These are phyloP conservation scores for Fusarium multiceps DNA, from an alignment of 2,329 filamentous ascomycete species.

Conservation along the genomic window DNA sequence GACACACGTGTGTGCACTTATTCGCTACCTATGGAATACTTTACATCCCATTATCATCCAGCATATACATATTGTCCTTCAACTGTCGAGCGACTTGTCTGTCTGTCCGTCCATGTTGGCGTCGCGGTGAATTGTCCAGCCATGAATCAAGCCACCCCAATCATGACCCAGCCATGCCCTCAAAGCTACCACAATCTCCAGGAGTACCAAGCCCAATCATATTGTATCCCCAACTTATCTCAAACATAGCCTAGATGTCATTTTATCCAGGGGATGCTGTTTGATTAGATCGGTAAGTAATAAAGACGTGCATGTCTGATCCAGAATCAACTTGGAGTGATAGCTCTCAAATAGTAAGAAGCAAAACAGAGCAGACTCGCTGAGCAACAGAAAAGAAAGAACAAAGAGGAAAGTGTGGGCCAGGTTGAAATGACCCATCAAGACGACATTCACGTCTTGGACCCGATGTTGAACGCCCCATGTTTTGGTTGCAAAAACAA, in stretches of 20 bases:
- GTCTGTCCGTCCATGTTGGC: constrained; percentile 10
- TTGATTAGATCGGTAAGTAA: constrained; percentile 17
- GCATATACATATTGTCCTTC: constrained; percentile 19
- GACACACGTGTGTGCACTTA: constrained; percentile 13
- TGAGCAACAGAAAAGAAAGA: constrained; percentile 28
- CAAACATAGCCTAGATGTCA: not conserved
- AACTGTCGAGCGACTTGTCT: constrained; percentile 30
- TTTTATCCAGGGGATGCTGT: constrained; percentile 14
- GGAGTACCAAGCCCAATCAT: not conserved
- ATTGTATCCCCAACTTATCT: not conserved
- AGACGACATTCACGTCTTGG: constrained; percentile 71
- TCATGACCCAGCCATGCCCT: constrained; percentile 4
- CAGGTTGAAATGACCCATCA: constrained; percentile 74
- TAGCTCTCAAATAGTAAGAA: constrained; percentile 14
- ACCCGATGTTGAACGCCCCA: constrained; percentile 81
- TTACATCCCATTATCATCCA: constrained; percentile 15
- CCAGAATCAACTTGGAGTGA: constrained; percentile 1
- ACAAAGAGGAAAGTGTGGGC: constrained; percentile 49
- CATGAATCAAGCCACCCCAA: not conserved
- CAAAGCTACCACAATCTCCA: not conserved
- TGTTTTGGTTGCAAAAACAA: constrained; percentile 91
- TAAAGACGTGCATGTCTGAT: not conserved
- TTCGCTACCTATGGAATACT: constrained; percentile 20
- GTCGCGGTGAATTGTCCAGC: constrained; percentile 6
- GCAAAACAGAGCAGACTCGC: constrained; percentile 26